These are phyloP conservation scores for Ustulina deusta DNA, from an alignment of 2,329 filamentous ascomycete genomes.

Conservation along the genomic window DNA sequence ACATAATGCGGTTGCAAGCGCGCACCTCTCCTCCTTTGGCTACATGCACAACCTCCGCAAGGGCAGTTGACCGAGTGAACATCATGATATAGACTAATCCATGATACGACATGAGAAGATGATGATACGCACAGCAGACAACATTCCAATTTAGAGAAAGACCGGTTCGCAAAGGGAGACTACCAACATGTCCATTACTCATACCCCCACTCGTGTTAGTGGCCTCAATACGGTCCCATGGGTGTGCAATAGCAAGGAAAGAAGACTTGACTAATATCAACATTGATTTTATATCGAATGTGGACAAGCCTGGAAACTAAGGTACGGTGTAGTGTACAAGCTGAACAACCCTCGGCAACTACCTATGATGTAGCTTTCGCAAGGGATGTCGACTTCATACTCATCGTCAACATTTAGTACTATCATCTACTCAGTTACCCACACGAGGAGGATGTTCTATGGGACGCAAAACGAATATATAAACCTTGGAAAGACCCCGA, in stretches of 20 bases:
- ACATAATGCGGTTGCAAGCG: neutral
- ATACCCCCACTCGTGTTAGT: neutral
- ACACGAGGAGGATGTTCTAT: neutral
- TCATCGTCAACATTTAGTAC: neutral
- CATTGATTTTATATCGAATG: neutral
- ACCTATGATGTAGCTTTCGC: neutral
- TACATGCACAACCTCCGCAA: neutral
- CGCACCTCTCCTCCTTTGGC: neutral
- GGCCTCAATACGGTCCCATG: neutral
- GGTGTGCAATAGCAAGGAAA: neutral
- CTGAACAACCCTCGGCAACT: conserved; percentile 21
- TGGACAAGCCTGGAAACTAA: neutral
- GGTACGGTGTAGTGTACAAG: neutral
- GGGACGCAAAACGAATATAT: conserved; percentile 22
- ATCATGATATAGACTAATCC: neutral
- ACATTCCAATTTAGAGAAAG: neutral
- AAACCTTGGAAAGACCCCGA: conserved; percentile 16
- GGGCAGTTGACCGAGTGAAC: neutral
- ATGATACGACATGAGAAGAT: neutral
- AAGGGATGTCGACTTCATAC: neutral
- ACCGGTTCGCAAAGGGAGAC: neutral
- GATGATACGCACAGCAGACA: neutral
- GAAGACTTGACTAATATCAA: neutral
- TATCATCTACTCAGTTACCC: neutral
- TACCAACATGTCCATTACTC: conserved; percentile 6